Percentiles rank a stretch among this genome's conserved stretches.
phyloP scores from a whole-genome alignment of 306 rosid genomes.

The Abrus pulchellus region DNA sequence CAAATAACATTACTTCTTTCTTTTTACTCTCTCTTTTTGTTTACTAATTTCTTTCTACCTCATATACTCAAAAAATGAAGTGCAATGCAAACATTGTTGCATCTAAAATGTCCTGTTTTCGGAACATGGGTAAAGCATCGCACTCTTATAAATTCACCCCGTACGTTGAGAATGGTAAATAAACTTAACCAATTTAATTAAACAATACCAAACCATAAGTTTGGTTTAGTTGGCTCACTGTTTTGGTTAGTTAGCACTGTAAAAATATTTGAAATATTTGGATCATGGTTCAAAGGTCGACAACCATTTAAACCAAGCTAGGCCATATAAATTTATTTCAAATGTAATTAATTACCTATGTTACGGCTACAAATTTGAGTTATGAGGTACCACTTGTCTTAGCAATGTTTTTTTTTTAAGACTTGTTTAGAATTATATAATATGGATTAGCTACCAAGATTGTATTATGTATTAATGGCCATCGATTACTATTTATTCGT shows the following conservation, averaged over 20 bases:
- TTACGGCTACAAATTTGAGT: background rate
- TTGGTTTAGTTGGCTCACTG: background rate
- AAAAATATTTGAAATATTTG: background rate
- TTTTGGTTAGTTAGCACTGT: background rate
- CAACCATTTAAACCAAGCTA: background rate
- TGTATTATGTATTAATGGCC: background rate
- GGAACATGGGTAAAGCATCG: background rate
- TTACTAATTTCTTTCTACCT: no score
- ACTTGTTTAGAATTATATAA: background rate
- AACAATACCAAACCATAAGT: background rate
- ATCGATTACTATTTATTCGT: background rate
- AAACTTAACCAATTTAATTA: background rate
- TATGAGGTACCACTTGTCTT: background rate
- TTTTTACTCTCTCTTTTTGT: no score
- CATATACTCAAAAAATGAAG: background rate
- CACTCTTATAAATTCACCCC: background rate
- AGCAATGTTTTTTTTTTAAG: background rate
- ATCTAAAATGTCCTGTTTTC: conserved; percentile 8
- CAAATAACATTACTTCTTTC: no score
- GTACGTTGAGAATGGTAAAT: background rate
- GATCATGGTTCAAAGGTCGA: background rate
- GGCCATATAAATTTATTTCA: background rate
- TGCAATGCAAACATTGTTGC: background rate
- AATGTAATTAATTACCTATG: background rate
- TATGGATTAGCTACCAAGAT: background rate